Conservation (phyloP, 2,329 filamentous ascomycete species). For the Cercospora canescens region DNA sequence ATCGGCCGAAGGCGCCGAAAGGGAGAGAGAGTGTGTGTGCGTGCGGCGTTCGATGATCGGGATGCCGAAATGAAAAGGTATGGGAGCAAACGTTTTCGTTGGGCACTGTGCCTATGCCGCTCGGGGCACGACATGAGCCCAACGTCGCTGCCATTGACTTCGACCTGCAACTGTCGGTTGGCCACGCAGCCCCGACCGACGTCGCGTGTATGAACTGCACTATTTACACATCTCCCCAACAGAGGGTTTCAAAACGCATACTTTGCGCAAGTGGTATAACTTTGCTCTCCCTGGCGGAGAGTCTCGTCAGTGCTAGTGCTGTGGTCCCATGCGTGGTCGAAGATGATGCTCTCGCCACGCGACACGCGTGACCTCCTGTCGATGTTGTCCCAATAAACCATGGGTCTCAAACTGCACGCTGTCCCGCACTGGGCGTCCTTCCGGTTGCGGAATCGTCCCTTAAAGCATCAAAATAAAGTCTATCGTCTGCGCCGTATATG, state of each 20-base stretch:
- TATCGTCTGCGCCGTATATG: slow-evolving; percentile 34
- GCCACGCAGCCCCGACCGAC: not conserved
- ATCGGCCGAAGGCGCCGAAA: not conserved
- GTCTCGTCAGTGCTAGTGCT: slow-evolving; percentile 20
- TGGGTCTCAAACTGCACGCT: slow-evolving; percentile 10
- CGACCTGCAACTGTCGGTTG: no score
- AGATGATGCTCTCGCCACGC: not conserved
- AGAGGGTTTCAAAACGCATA: not conserved
- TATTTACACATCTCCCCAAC: not conserved
- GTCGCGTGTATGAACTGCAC: not conserved
- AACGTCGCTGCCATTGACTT: no score
- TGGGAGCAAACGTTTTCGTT: no score
- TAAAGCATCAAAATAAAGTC: slow-evolving; percentile 31
- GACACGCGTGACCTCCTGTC: slow-evolving; percentile 19
- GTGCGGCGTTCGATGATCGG: no score
- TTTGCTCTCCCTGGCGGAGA: not conserved
- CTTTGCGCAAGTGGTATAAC: not conserved
- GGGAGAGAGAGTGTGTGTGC: no score
- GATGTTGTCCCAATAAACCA: slow-evolving; percentile 17
- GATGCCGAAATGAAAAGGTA: no score
- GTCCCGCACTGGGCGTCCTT: slow-evolving; percentile 6
- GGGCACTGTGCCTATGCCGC: no score
- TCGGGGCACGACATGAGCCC: no score
- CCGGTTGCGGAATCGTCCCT: slow-evolving; percentile 18
- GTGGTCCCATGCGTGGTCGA: slow-evolving; percentile 13